Conservation (phyloP, 2,329 filamentous ascomycete species). For the Xylariaceae sp. region DNA sequence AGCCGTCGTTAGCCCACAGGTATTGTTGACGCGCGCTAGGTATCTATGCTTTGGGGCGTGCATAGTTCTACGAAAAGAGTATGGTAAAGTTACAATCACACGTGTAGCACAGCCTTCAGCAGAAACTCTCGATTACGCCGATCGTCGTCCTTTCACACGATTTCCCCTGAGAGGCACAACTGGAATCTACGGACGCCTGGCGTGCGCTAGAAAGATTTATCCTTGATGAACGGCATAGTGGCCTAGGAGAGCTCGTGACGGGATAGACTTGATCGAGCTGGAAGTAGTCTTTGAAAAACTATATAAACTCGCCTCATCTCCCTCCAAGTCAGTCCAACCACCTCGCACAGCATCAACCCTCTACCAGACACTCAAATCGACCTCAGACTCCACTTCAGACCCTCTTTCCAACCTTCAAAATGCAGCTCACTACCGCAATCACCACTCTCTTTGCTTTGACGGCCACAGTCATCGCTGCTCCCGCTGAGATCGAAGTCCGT, state of each 20-base stretch:
- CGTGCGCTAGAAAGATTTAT: neutral
- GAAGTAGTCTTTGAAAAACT: neutral
- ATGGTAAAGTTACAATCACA: neutral
- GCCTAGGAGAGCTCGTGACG: neutral
- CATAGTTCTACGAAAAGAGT: neutral
- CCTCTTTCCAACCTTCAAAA: neutral
- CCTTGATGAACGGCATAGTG: neutral
- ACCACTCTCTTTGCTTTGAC: neutral
- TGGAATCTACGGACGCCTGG: neutral
- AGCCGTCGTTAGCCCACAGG: neutral
- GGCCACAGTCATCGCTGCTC: neutral
- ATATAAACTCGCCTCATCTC: neutral
- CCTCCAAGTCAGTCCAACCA: neutral
- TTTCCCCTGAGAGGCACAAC: neutral
- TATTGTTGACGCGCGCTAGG: neutral
- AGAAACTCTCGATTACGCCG: neutral
- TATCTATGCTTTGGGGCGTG: neutral
- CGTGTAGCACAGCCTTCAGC: neutral
- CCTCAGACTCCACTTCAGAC: neutral
- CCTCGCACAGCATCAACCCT: neutral
- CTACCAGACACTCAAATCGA: neutral
- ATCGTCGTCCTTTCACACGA: neutral
- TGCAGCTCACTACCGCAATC: neutral
- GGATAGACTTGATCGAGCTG: neutral
- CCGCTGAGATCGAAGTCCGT: neutral